Evolutionary conservation across 2,329 filamentous ascomycete genomes (phyloP).

Genomic region (Talaromyces amestolkiae): DNA sequence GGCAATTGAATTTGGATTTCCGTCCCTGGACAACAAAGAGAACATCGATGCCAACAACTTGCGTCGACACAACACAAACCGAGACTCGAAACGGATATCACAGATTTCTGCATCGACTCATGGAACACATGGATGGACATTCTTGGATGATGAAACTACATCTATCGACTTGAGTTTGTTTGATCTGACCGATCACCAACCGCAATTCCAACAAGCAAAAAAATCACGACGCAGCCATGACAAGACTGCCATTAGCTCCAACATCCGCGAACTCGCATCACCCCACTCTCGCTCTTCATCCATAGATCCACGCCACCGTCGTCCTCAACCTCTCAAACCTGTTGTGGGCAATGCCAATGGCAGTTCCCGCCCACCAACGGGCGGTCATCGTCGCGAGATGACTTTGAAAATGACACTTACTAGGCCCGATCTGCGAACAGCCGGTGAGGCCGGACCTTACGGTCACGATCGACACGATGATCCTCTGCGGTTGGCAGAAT

Average conservation of each 20-base stretch:
- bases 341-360: neutral
- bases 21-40: slow-evolving; percentile 46
- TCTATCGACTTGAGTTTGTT: slow-evolving; percentile 17
- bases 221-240: slow-evolving; percentile 23
- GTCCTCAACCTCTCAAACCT: slow-evolving; percentile 14
- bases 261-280: neutral
- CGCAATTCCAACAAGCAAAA: slow-evolving; percentile 38
- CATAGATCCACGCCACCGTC: slow-evolving; percentile 7
- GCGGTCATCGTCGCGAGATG: slow-evolving; percentile 71
- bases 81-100: slow-evolving; percentile 22
- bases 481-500: slow-evolving; percentile 55
- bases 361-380: slow-evolving; percentile 27
- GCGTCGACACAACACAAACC: slow-evolving; percentile 34
- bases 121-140: slow-evolving; percentile 44
- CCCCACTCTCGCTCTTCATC: slow-evolving; percentile 7
- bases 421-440: slow-evolving; percentile 70
- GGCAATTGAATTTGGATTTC: slow-evolving; percentile 89
- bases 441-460: slow-evolving; percentile 30
- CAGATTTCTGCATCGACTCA: slow-evolving; percentile 32
- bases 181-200: slow-evolving; percentile 8
- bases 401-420: slow-evolving; percentile 95
- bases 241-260: neutral
- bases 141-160: slow-evolving; percentile 51
- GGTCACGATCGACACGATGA: slow-evolving; percentile 39
- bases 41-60: slow-evolving; percentile 22